Conservation (phyloP, 2,329 filamentous ascomycete genomes). For the Verticillium zaregamsianum region DNA sequence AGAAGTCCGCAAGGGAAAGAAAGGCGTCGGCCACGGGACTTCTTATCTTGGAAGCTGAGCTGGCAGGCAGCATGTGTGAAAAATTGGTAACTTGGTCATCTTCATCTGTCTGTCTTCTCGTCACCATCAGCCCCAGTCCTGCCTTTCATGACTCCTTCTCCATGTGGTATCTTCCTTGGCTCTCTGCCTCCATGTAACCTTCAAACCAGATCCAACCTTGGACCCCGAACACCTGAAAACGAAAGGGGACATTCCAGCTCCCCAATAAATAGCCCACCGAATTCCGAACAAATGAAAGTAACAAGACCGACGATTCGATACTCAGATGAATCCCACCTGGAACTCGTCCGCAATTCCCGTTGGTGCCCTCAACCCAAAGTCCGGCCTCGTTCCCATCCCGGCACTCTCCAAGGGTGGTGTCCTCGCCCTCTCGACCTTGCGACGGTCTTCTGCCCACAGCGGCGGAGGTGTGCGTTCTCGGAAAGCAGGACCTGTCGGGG, state of each 20-base stretch:
- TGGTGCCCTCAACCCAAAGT: conserved; percentile 11
- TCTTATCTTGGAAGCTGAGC: no score
- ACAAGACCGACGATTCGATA: neutral
- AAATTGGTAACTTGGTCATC: neutral
- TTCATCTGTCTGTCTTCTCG: neutral
- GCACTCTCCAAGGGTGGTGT: neutral
- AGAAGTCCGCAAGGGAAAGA: neutral
- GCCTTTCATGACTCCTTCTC: neutral
- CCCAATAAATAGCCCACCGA: neutral
- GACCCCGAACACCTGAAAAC: neutral
- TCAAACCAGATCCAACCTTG: neutral
- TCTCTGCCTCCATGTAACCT: neutral
- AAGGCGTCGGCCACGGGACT: neutral
- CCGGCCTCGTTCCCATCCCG: conserved; percentile 4
- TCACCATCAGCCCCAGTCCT: neutral
- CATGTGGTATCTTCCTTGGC: neutral
- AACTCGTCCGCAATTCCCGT: conserved; percentile 14
- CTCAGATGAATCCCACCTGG: conserved; percentile 12
- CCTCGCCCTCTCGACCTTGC: neutral
- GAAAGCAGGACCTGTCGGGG: neutral
- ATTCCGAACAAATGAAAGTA: neutral
- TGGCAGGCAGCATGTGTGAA: no score
- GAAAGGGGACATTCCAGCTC: neutral
- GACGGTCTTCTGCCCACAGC: neutral
- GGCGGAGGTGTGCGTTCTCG: neutral